phyloP scores from a whole-genome alignment of 2,329 filamentous ascomycete genomes.

The Monosporascus sp. region DNA sequence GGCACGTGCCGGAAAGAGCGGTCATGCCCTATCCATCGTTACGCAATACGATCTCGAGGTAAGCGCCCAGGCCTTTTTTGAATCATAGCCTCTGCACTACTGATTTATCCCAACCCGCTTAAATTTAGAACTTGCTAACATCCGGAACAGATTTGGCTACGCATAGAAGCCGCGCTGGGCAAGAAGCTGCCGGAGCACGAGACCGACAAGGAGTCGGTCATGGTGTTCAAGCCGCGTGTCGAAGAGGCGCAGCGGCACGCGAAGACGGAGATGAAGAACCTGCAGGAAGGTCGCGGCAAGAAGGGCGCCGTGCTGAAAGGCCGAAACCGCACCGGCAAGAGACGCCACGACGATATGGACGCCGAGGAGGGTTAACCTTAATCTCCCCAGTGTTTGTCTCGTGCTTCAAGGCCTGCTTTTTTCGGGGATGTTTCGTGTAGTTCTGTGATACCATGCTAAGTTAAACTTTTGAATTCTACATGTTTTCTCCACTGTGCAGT shows the following conservation, averaged over 20 bases:
- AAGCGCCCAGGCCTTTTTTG: not conserved
- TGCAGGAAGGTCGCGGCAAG: slow-evolving; percentile 64
- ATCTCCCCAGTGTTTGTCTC: too few relatives aligned
- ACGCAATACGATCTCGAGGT: slow-evolving; percentile 69
- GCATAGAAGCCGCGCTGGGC: slow-evolving; percentile 78
- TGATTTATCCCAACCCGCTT: slow-evolving; percentile 32
- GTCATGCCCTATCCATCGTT: slow-evolving; percentile 72
- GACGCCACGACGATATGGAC: slow-evolving; percentile 61
- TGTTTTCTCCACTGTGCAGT: not conserved
- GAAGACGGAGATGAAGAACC: slow-evolving; percentile 72
- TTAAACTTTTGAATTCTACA: not conserved
- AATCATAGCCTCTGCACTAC: not conserved
- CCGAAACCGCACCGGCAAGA: slow-evolving; percentile 36
- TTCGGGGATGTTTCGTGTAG: slow-evolving; percentile 17
- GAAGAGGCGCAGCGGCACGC: slow-evolving; percentile 80
- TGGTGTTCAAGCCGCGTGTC: slow-evolving; percentile 72
- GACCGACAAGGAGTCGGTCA: slow-evolving; percentile 74
- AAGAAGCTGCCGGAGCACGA: slow-evolving; percentile 68
- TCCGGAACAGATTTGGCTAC: slow-evolving; percentile 50
- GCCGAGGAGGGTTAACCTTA: slow-evolving; percentile 58
- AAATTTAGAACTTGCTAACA: too few relatives aligned
- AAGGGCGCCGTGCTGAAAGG: slow-evolving; percentile 43
- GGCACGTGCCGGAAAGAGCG: slow-evolving; percentile 78
- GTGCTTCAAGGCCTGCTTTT: too few relatives aligned
- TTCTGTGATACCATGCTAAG: not conserved